A percentile compares a stretch with the other conserved stretches of the same genome.
These are phyloP conservation scores for Tilletia indica DNA, from an alignment of 1,284 basidiomycete species.

Conservation along the genomic window DNA sequence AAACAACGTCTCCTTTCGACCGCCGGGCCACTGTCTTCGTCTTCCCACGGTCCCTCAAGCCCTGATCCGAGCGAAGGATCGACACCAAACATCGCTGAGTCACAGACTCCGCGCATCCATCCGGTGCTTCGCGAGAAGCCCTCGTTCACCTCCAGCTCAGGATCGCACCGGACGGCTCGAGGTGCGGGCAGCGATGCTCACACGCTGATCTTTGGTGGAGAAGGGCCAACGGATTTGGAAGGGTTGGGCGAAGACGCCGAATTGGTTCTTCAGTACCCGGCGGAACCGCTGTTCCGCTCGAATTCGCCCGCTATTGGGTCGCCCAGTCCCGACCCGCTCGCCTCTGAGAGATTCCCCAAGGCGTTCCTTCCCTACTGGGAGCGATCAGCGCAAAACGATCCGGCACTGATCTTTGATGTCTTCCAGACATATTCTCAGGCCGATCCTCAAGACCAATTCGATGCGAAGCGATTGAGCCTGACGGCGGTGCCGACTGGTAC, in stretches of 20 bases:
- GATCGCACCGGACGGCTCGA: conserved; percentile 12
- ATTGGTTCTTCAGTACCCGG: conserved; percentile 10
- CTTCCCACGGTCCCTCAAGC: not conserved
- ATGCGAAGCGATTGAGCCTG: conserved; percentile 15
- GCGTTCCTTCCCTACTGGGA: conserved; percentile 1
- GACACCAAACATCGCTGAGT: not conserved
- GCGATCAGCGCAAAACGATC: not conserved
- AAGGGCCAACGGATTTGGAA: not conserved
- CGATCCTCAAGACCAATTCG: not conserved
- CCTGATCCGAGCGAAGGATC: conserved; percentile 1
- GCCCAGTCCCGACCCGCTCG: not conserved
- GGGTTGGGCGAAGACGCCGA: conserved; percentile 12
- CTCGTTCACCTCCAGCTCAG: conserved; percentile 13
- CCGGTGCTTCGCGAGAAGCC: conserved; percentile 3
- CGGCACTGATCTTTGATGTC: conserved; percentile 8
- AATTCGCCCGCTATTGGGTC: not conserved
- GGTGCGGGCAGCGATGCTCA: conserved; percentile 9
- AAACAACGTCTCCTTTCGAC: too few relatives aligned
- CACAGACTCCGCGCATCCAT: conserved; percentile 1
- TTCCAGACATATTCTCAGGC: conserved; percentile 11
- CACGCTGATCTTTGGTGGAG: not conserved
- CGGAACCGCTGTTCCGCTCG: not conserved
- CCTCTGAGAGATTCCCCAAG: not conserved
- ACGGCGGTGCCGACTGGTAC: not conserved
- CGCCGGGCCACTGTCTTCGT: not conserved